These are phyloP conservation scores for Cutaneotrichosporon sp. DNA, from an alignment of 1,284 basidiomycete genomes.

Conservation along the genomic window DNA sequence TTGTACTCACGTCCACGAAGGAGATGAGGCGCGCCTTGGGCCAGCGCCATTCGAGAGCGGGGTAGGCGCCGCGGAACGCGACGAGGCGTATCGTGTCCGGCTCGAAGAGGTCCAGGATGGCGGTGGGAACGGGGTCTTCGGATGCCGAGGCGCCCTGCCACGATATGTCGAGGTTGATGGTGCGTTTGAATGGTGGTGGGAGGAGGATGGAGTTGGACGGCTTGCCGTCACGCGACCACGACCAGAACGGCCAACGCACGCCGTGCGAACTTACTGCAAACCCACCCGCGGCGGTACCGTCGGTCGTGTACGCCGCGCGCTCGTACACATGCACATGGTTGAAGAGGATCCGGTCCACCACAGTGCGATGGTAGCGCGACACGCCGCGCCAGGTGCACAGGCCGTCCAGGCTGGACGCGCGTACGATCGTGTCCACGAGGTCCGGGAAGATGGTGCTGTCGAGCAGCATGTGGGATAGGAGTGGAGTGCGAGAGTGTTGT, in stretches of 20 bases:
- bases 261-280: background rate
- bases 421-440: background rate
- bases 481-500: background rate
- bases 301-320: background rate
- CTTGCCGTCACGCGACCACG: background rate
- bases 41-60: background rate
- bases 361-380: background rate
- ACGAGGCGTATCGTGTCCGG: background rate
- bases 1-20: slow-evolving; percentile 3
- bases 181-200: background rate
- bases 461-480: background rate
- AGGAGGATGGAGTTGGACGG: background rate
- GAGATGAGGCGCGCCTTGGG: background rate
- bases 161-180: background rate
- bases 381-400: slow-evolving; percentile 3
- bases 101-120: background rate
- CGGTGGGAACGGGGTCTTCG: background rate
- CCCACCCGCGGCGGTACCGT: background rate
- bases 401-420: background rate
- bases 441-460: slow-evolving; percentile 3
- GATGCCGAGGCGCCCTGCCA: background rate
- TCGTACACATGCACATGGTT: background rate
- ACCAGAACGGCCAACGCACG: slow-evolving; percentile 1
- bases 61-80: background rate
- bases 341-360: background rate